phyloP scores from a whole-genome alignment of 192 early-diverging fungal species.

The Coemansia erecta region DNA sequence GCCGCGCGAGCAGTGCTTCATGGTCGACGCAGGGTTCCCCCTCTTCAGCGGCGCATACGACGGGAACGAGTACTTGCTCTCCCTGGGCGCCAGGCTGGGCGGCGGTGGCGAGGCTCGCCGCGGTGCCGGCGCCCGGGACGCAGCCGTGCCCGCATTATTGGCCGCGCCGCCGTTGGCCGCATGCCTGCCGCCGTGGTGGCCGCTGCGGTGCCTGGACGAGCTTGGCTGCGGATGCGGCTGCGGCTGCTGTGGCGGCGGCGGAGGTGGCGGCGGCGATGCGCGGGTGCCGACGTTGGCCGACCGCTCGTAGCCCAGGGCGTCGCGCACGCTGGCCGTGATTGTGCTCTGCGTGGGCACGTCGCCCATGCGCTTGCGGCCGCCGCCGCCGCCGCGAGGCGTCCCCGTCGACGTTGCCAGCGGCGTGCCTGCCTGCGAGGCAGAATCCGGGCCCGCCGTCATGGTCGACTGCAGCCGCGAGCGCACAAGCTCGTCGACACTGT shows the following conservation, averaged over 20 bases:
- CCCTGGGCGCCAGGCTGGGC: constrained; percentile 12
- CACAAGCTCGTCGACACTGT: constrained; percentile 51
- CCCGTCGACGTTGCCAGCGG: neutral
- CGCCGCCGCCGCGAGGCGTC: neutral
- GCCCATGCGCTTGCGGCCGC: constrained; percentile 9
- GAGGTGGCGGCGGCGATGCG: no score
- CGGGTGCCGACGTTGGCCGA: neutral
- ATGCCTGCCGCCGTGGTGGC: neutral
- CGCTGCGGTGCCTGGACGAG: neutral
- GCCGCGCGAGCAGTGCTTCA: constrained; percentile 31
- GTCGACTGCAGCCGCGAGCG: constrained; percentile 35
- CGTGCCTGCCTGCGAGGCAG: neutral
- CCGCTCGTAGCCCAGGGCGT: constrained; percentile 37
- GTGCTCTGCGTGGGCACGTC: constrained; percentile 15
- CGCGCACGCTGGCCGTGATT: constrained; percentile 47
- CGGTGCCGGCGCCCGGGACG: no score
- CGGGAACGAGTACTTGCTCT: constrained; percentile 51
- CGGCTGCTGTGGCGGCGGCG: no score
- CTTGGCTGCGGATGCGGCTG: no score
- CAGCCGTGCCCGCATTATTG: neutral
- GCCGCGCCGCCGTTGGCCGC: constrained; percentile 1
- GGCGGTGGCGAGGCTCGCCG: constrained; percentile 2
- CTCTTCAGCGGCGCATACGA: constrained; percentile 25
- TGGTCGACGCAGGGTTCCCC: constrained; percentile 32
- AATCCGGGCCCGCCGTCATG: constrained; percentile 15